A percentile compares a stretch with the other conserved stretches of the same genome.
Evolutionary conservation across 2,329 filamentous ascomycete genomes (phyloP).

Genomic region (Alternaria sp.): DNA sequence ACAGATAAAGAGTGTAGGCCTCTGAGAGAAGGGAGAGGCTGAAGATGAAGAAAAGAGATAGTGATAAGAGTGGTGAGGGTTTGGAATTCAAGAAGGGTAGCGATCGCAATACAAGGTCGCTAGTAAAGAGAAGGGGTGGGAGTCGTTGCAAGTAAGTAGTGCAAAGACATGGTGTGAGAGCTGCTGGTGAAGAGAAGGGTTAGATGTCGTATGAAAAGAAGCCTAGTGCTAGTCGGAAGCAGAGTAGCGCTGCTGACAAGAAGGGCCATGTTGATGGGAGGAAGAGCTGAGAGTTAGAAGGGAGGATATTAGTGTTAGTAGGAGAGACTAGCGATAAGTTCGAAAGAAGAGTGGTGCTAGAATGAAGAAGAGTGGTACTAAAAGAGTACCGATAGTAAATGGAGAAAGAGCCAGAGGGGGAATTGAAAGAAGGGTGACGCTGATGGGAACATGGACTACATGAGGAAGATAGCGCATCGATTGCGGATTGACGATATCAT

Average conservation of each 20-base stretch:
- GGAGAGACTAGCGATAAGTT: background rate
- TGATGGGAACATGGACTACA: no score
- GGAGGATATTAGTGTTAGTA: fast-evolving
- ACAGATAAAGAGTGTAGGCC: background rate
- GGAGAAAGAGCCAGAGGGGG: no score
- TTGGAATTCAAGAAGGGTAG: background rate
- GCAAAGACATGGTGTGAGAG: background rate
- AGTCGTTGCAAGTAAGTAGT: background rate
- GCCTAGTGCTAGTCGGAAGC: no score
- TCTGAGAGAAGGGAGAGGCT: background rate
- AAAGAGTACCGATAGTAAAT: no score
- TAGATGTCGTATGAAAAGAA: background rate
- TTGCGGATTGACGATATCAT: no score
- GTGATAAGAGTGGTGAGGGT: background rate
- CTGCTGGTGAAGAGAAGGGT: background rate
- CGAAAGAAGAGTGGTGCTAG: background rate
- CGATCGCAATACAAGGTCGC: background rate
- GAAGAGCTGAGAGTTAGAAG: background rate
- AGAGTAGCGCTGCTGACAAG: background rate
- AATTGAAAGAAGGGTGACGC: no score
- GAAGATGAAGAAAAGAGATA: background rate
- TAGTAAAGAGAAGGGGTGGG: background rate
- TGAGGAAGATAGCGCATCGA: no score
- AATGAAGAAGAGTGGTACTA: no score
- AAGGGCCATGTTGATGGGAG: background rate